Conservation (phyloP, 2,329 filamentous ascomycete species). For the Sphaerulina populicola region DNA sequence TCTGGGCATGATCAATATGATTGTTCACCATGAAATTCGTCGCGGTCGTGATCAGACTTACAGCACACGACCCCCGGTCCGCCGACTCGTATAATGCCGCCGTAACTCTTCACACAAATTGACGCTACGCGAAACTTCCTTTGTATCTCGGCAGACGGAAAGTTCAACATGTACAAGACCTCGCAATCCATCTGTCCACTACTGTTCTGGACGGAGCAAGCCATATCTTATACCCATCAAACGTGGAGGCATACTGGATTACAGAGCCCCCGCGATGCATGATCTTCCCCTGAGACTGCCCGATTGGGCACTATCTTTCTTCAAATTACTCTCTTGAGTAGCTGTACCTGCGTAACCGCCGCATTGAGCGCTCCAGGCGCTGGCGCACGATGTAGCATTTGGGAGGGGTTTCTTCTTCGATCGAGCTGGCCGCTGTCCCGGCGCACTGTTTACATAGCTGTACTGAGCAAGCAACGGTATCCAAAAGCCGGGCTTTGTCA, state of each 20-base stretch:
- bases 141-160: constrained; percentile 10
- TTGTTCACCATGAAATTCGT: background rate
- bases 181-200: constrained; percentile 6
- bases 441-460: constrained; percentile 19
- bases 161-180: constrained; percentile 13
- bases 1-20: constrained; percentile 41
- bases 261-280: constrained; percentile 10
- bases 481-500: constrained; percentile 17
- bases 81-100: background rate
- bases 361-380: constrained; percentile 11
- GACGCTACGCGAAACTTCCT: background rate
- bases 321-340: constrained; percentile 20
- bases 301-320: constrained; percentile 14
- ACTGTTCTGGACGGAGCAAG: constrained; percentile 11
- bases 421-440: constrained; percentile 16
- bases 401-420: constrained; percentile 14
- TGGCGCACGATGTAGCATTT: constrained; percentile 13
- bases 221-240: constrained; percentile 6
- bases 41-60: background rate
- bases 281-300: constrained; percentile 9
- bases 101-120: background rate
- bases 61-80: background rate
- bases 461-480: constrained; percentile 15
- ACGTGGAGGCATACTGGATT: constrained; percentile 9
- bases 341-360: constrained; percentile 15